A percentile compares a stretch with the other conserved stretches of the same genome.
These are phyloP conservation scores for Trametes polyzona DNA, from an alignment of 1,284 basidiomycete species.

Conservation along the genomic window DNA sequence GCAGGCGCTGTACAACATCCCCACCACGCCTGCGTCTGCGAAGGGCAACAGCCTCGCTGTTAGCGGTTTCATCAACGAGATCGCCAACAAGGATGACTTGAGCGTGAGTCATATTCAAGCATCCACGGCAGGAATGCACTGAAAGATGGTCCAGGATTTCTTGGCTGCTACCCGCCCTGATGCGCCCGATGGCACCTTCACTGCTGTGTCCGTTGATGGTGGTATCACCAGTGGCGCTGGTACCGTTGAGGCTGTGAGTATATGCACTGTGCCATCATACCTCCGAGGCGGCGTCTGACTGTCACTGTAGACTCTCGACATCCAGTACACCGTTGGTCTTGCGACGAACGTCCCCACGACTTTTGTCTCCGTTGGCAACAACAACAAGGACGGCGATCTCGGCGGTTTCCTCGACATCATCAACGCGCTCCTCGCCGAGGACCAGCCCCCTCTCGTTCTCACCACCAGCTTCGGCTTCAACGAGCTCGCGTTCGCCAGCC, in stretches of 20 bases:
- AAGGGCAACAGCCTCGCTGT: constrained; percentile 55
- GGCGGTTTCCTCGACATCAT: constrained; percentile 37
- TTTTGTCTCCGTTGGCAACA: constrained; percentile 26
- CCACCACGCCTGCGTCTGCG: constrained; percentile 49
- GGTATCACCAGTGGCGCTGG: constrained; percentile 41
- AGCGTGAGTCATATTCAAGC: constrained; percentile 31
- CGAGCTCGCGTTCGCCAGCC: constrained; percentile 51
- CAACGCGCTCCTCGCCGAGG: constrained; percentile 34
- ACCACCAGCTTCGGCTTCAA: constrained; percentile 59
- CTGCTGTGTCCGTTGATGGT: constrained; percentile 25
- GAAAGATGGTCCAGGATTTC: constrained; percentile 46
- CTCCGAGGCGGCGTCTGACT: not conserved
- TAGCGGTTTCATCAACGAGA: constrained; percentile 58
- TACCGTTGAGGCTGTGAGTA: constrained; percentile 26
- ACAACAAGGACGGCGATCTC: constrained; percentile 28
- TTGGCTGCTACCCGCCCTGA: constrained; percentile 51
- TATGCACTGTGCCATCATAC: too few relatives aligned
- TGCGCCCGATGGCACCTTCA: constrained; percentile 38
- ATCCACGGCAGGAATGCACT: not conserved
- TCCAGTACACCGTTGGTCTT: constrained; percentile 66
- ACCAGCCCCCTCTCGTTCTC: constrained; percentile 37
- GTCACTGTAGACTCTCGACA: constrained; percentile 49
- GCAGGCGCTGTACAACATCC: constrained; percentile 54
- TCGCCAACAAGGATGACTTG: constrained; percentile 54
- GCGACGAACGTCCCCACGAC: constrained; percentile 47